These are phyloP conservation scores for Scutellaria minor DNA, from an alignment of 257 asterid species.

Conservation along the genomic window DNA sequence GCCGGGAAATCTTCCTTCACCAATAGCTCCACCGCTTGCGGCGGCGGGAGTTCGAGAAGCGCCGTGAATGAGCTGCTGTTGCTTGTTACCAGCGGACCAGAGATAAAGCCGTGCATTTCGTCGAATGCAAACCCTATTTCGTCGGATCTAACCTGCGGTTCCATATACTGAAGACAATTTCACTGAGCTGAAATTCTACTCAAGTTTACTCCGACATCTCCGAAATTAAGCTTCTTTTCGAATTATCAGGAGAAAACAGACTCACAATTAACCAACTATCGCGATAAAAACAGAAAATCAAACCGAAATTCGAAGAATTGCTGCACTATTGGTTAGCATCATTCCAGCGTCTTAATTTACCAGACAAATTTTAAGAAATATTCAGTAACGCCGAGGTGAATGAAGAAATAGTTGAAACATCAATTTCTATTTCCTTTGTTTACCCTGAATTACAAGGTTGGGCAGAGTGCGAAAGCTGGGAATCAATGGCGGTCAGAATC, in stretches of 20 bases:
- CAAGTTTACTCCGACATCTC: no score
- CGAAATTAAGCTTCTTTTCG: no score
- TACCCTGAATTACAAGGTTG: constrained; percentile 16
- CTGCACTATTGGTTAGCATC: no score
- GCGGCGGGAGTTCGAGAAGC: constrained; percentile 81
- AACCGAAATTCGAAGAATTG: no score
- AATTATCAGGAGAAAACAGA: no score
- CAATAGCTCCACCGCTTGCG: constrained; percentile 78
- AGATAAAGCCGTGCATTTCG: constrained; percentile 44
- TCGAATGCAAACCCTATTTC: constrained; percentile 48
- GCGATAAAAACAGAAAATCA: no score
- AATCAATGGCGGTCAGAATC: constrained; percentile 54
- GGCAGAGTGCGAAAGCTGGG: constrained; percentile 38
- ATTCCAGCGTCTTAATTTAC: background rate
- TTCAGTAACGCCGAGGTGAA: background rate
- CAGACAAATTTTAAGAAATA: background rate
- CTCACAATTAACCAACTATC: no score
- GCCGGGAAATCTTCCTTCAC: constrained; percentile 46
- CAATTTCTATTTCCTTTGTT: background rate
- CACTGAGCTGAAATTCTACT: no score
- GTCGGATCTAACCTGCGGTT: constrained; percentile 62
- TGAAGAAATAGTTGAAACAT: background rate
- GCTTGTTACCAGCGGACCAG: constrained; percentile 45
- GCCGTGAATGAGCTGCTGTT: constrained; percentile 75
- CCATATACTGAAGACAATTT: no score